phyloP scores from a whole-genome alignment of 1,284 basidiomycete species.

The Fomitopsis pinicola region DNA sequence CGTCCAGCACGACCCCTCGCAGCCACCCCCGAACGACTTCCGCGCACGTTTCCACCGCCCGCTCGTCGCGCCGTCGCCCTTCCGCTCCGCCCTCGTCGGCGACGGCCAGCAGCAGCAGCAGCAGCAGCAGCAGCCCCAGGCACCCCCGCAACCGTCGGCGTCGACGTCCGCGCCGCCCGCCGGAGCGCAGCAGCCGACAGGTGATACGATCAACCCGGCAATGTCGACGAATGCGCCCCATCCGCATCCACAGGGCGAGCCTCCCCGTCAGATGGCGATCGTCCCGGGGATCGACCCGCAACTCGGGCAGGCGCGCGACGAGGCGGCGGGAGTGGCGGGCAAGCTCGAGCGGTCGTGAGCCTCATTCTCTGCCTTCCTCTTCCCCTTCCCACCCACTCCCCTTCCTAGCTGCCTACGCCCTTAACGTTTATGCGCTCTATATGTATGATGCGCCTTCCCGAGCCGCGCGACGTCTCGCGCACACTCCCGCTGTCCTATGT shows the following conservation, averaged over 20 bases:
- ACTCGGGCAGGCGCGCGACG: conserved; percentile 32
- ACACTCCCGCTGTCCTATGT: not conserved
- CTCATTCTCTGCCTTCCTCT: not conserved
- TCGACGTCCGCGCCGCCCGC: conserved; percentile 31
- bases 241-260: conserved; percentile 19
- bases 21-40: conserved; percentile 50
- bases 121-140: not conserved
- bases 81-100: conserved; percentile 36
- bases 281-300: conserved; percentile 27
- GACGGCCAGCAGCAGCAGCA: conserved; percentile 10
- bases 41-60: conserved; percentile 67
- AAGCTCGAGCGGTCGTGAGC: conserved; percentile 22
- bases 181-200: conserved; percentile 7
- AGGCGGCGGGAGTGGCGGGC: conserved; percentile 32
- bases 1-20: conserved; percentile 21
- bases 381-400: not conserved
- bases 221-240: conserved; percentile 20
- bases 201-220: conserved; percentile 47
- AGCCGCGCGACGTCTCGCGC: not conserved
- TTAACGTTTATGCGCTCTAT: too few species aligned
- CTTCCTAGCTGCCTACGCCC: too few species aligned
- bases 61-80: conserved; percentile 62
- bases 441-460: too few species aligned
- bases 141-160: conserved; percentile 17
- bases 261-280: conserved; percentile 4